Percentiles rank a stretch among this genome's conserved stretches.
Evolutionary conservation across 2,329 filamentous ascomycete species (phyloP).

Genomic region (Pseudofabraea citricarpa): DNA sequence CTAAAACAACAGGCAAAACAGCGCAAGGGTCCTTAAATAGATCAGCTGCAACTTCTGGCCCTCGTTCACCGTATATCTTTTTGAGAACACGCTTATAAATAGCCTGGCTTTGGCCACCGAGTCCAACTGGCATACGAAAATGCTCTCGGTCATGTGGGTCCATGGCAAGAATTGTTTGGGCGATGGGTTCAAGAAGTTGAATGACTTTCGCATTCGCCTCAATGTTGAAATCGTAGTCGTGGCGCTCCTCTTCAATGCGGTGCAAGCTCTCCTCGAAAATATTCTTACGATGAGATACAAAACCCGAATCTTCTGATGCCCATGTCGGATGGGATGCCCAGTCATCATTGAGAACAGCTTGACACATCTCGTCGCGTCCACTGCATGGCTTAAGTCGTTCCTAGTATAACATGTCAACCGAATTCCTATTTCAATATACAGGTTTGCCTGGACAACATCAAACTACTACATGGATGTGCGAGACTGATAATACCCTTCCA

Average conservation of each 20-base stretch:
- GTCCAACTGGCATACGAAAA: conserved; percentile 76
- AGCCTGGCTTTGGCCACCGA: conserved; percentile 90
- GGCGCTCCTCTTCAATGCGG: conserved; percentile 93
- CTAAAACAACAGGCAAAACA: conserved; percentile 83
- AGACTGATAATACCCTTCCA: no score
- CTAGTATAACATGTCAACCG: conserved; percentile 24
- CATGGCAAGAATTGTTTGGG: conserved; percentile 83
- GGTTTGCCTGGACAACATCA: no score
- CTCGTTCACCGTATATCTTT: conserved; percentile 92
- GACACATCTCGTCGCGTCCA: conserved; percentile 90
- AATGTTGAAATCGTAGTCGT: conserved; percentile 98
- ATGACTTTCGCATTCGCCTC: conserved; percentile 93
- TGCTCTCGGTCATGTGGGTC: conserved; percentile 63
- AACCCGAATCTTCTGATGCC: conserved; percentile 97
- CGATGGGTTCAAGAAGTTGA: conserved; percentile 90
- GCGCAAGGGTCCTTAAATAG: conserved; percentile 80
- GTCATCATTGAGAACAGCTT: conserved; percentile 89
- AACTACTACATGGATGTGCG: no score
- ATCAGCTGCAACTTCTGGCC: conserved; percentile 79
- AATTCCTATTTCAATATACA: no score
- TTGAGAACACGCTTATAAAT: conserved; percentile 97
- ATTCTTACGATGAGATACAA: conserved; percentile 97
- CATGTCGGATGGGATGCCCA: conserved; percentile 99
- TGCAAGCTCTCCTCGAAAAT: conserved; percentile 91
- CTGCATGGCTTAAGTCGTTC: conserved; percentile 90